Evolutionary conservation across 306 rosid genomes (phyloP).

Genomic region (Fragaria nilgerrensis): DNA sequence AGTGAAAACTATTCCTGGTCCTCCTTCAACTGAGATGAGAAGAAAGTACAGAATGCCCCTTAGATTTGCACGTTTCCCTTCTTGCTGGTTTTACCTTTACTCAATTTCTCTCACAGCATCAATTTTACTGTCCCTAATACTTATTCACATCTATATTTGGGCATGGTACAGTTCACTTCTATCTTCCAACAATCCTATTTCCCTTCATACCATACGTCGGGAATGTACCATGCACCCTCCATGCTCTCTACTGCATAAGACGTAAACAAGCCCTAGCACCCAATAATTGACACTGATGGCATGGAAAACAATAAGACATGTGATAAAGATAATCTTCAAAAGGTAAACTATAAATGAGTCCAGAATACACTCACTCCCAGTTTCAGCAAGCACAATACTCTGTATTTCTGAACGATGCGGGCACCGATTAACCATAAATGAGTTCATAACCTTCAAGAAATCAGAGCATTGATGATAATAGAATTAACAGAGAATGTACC

Average conservation of each 20-base stretch:
- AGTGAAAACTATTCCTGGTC: background rate
- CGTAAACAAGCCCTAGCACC: background rate
- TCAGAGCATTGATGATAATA: constrained; percentile 10
- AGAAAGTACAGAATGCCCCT: background rate
- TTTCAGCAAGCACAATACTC: constrained; percentile 68
- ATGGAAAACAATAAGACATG: background rate
- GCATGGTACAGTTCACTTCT: background rate
- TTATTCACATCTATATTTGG: background rate
- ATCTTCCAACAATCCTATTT: background rate
- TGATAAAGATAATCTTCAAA: background rate
- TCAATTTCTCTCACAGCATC: background rate
- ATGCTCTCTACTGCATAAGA: background rate
- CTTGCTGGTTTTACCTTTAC: background rate
- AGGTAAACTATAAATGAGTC: background rate
- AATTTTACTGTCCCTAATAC: background rate
- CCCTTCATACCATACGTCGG: background rate
- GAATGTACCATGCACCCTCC: background rate
- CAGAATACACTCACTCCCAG: constrained; percentile 57
- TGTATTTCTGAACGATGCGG: constrained; percentile 97
- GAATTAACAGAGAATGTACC: constrained; percentile 14
- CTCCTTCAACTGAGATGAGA: background rate
- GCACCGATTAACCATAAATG: constrained; percentile 59
- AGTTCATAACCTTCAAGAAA: constrained; percentile 46
- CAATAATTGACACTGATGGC: background rate
- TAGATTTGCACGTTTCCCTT: background rate